phyloP scores from a whole-genome alignment of 305 asterid genomes.

The Plantago lanceolata region DNA sequence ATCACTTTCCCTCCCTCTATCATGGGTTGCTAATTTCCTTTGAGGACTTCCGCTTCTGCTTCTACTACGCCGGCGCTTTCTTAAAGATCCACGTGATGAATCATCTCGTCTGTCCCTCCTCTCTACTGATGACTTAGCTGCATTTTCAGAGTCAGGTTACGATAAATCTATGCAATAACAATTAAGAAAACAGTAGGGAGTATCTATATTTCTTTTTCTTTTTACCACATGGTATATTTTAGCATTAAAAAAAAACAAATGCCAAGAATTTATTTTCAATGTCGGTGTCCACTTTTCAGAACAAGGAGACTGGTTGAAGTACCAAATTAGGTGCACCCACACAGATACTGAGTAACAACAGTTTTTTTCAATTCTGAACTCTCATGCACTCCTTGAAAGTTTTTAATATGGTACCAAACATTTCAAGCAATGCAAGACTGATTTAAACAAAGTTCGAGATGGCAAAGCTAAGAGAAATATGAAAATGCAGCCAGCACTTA shows the following conservation, averaged over 20 bases:
- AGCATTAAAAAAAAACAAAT: too few relatives aligned
- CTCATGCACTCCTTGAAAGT: not conserved
- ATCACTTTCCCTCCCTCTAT: constrained; percentile 58
- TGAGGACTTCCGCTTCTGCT: constrained; percentile 76
- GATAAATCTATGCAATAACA: not conserved
- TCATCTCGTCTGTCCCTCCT: constrained; percentile 52
- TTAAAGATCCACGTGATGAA: constrained; percentile 43
- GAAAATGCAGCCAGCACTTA: constrained; percentile 32
- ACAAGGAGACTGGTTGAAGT: too few relatives aligned
- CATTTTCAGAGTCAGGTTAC: constrained; percentile 17
- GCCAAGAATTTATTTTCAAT: too few relatives aligned
- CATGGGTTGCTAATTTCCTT: constrained; percentile 49
- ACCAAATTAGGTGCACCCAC: too few relatives aligned
- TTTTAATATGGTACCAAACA: not conserved
- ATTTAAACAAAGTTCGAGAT: not conserved
- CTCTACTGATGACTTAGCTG: constrained; percentile 51
- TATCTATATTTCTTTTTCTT: not conserved
- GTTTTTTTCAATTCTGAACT: too few relatives aligned
- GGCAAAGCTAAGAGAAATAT: too few relatives aligned
- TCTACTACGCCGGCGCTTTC: constrained; percentile 65
- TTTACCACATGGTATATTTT: too few relatives aligned
- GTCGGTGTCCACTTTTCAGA: too few relatives aligned
- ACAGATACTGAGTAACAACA: not conserved
- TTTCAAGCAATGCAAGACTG: not conserved
- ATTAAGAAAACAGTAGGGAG: constrained; percentile 1